Percentiles rank a stretch among this genome's conserved stretches.
Conservation (phyloP, 2,329 filamentous ascomycete genomes). For the Paraphaeosphaeria sporulosa region DNA sequence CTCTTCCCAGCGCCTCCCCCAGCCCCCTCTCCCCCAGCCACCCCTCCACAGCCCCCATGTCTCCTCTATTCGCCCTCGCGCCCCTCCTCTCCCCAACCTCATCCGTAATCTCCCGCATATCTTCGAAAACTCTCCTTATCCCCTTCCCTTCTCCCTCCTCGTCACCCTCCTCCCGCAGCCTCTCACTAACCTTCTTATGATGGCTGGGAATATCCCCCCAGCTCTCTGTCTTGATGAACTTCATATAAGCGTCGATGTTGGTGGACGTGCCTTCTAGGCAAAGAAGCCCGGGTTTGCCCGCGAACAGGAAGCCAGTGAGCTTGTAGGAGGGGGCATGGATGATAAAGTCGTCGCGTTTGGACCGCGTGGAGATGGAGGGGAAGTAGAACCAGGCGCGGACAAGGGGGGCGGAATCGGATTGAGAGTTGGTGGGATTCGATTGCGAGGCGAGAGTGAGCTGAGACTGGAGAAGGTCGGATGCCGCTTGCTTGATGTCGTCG, state of each 20-base stretch:
- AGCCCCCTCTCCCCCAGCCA: conserved; percentile 58
- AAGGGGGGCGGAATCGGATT: conserved; percentile 27
- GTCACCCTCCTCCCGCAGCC: conserved; percentile 55
- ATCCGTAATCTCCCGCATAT: conserved; percentile 67
- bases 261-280: conserved; percentile 60
- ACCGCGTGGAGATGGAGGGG: conserved; percentile 66
- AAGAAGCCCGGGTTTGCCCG: conserved; percentile 65
- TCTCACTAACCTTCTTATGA: conserved; percentile 69
- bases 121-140: conserved; percentile 55
- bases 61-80: conserved; percentile 58
- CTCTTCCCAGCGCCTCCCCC: conserved; percentile 55
- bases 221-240: conserved; percentile 68
- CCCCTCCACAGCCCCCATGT: conserved; percentile 62
- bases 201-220: conserved; percentile 69
- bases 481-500: conserved; percentile 30
- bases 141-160: conserved; percentile 54
- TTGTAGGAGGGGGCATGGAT: conserved; percentile 60
- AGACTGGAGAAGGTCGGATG: conserved; percentile 15
- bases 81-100: conserved; percentile 58
- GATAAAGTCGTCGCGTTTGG: conserved; percentile 66
- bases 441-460: not conserved
- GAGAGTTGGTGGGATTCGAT: not conserved
- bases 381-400: conserved; percentile 70
- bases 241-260: conserved; percentile 66
- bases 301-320: conserved; percentile 67